Conservation (phyloP, 352 stramenopile species). For the Plasmopara halstedii region DNA sequence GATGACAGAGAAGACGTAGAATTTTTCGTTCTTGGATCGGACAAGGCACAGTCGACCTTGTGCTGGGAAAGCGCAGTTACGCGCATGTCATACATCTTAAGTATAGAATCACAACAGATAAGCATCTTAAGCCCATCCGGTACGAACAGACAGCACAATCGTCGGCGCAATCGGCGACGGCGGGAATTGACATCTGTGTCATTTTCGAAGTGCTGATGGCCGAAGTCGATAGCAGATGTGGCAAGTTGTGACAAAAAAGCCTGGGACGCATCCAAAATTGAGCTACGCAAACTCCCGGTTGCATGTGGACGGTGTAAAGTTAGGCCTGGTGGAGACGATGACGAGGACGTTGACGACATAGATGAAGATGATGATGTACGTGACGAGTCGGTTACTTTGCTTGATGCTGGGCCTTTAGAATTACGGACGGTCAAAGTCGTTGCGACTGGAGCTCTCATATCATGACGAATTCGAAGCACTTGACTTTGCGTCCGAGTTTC, state of each 20-base stretch:
- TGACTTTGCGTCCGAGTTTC: slow-evolving; percentile 60
- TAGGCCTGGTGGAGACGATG: slow-evolving; percentile 20
- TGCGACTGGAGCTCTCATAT: slow-evolving; percentile 21
- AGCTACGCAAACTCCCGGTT: slow-evolving; percentile 20
- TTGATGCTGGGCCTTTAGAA: slow-evolving; percentile 4
- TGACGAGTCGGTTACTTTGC: slow-evolving; percentile 26
- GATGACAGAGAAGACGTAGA: slow-evolving; percentile 45
- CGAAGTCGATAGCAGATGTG: slow-evolving; percentile 55
- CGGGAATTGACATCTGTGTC: slow-evolving; percentile 41
- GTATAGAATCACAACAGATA: slow-evolving; percentile 47
- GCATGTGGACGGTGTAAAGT: slow-evolving; percentile 17
- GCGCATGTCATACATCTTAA: slow-evolving; percentile 63
- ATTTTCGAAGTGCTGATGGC: slow-evolving; percentile 45
- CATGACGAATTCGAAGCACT: slow-evolving; percentile 70
- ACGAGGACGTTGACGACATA: slow-evolving; percentile 30
- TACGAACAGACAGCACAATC: slow-evolving; percentile 59
- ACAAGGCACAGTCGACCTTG: slow-evolving; percentile 28
- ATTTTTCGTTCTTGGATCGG: slow-evolving; percentile 24
- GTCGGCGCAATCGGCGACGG: slow-evolving; percentile 40
- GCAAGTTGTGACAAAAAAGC: slow-evolving; percentile 60
- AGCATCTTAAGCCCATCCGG: slow-evolving; percentile 57
- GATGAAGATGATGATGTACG: slow-evolving; percentile 29
- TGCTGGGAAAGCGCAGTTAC: slow-evolving; percentile 25
- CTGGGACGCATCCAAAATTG: slow-evolving; percentile 62
- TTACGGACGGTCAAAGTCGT: slow-evolving; percentile 15